Conservation (phyloP, 768 basidiomycete genomes). For the Agrocybe pediades region DNA sequence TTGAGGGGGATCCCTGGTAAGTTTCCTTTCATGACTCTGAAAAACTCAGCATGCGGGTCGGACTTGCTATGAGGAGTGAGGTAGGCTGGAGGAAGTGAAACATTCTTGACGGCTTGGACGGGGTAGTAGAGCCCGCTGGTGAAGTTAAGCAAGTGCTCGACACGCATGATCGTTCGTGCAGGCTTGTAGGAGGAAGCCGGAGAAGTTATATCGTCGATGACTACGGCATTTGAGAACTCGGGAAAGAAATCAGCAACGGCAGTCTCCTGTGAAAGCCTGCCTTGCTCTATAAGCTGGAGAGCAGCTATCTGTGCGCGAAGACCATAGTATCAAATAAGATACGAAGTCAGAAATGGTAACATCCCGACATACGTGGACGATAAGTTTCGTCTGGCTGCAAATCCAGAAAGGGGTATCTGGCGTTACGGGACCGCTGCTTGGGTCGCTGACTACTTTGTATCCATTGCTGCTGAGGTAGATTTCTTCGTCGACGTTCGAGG, state of each 20-base stretch:
- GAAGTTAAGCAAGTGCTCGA: slow-evolving; percentile 33
- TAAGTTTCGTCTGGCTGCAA: slow-evolving; percentile 38
- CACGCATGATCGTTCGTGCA: slow-evolving; percentile 21
- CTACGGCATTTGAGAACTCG: slow-evolving; percentile 24
- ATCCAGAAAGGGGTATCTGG: slow-evolving; percentile 34
- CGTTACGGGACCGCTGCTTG: slow-evolving; percentile 22
- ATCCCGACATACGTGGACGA: slow-evolving; percentile 27
- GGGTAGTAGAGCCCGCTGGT: slow-evolving; percentile 31
- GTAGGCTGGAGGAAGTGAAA: slow-evolving; percentile 17
- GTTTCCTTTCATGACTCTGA: slow-evolving; percentile 19
- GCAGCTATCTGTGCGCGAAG: slow-evolving; percentile 25
- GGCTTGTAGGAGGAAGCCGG: slow-evolving; percentile 17
- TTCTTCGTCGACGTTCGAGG: slow-evolving; percentile 26
- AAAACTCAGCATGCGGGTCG: slow-evolving; percentile 20
- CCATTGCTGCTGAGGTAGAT: slow-evolving; percentile 27
- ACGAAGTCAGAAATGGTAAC: not conserved
- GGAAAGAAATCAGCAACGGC: slow-evolving; percentile 27
- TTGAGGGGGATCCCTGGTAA: slow-evolving; percentile 25
- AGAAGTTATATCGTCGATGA: slow-evolving; percentile 17
- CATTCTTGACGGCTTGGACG: slow-evolving; percentile 2
- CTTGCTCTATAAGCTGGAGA: slow-evolving; percentile 32
- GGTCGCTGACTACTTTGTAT: slow-evolving; percentile 23
- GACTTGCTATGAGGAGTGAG: slow-evolving; percentile 16
- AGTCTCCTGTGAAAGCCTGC: slow-evolving; percentile 24
- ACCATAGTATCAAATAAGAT: not conserved